Evolutionary conservation across 345 rosid genomes (phyloP).

Genomic region (Brassica rapa): DNA sequence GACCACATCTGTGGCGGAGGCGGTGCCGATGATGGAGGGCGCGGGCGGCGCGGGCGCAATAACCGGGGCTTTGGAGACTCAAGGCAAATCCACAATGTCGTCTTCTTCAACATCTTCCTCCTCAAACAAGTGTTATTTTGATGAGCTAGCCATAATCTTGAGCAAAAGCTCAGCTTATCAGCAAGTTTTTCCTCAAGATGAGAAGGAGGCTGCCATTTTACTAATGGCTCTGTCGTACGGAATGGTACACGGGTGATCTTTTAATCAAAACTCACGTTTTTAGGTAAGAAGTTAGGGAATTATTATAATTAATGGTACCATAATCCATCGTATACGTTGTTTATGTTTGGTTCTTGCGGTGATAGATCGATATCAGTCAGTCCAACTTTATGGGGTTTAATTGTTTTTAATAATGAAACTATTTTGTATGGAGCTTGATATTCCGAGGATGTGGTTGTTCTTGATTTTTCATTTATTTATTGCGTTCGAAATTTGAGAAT

Average conservation of each 20-base stretch:
- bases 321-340: background rate
- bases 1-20: background rate
- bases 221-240: constrained; percentile 94
- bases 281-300: background rate
- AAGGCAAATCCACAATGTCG: constrained; percentile 21
- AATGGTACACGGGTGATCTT: constrained; percentile 55
- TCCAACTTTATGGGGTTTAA: background rate
- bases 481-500: background rate
- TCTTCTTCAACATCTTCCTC: constrained; percentile 17
- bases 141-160: constrained; percentile 61
- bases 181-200: constrained; percentile 82
- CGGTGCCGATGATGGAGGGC: background rate
- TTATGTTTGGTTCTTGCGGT: constrained; percentile 1
- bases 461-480: background rate
- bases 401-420: background rate
- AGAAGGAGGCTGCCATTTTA: constrained; percentile 87
- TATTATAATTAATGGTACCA: constrained; percentile 6
- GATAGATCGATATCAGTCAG: background rate
- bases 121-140: constrained; percentile 50
- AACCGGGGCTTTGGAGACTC: background rate
- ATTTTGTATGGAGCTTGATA: constrained; percentile 3
- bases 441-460: constrained; percentile 1
- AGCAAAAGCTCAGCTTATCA: constrained; percentile 67
- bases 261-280: background rate
- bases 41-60: background rate